Conservation (phyloP, 768 basidiomycete genomes). For the Suillus sp. region DNA sequence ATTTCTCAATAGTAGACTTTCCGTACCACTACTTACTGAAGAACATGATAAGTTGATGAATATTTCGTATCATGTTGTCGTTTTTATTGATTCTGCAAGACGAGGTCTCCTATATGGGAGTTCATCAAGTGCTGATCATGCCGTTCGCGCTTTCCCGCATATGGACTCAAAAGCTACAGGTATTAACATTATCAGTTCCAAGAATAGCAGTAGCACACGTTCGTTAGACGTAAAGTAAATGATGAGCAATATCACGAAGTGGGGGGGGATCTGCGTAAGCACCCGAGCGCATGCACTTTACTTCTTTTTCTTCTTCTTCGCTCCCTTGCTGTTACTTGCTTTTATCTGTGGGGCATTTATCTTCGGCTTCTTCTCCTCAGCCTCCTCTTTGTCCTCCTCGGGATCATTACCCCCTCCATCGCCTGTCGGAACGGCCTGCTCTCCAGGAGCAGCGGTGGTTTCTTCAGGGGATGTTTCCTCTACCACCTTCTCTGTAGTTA, state of each 20-base stretch:
- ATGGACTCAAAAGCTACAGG: neutral
- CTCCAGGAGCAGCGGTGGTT: slow-evolving; percentile 4
- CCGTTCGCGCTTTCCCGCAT: neutral
- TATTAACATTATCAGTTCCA: neutral
- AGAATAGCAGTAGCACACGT: slow-evolving; percentile 1
- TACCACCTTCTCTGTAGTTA: neutral
- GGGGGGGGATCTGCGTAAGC: neutral
- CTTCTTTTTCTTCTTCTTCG: slow-evolving; percentile 21
- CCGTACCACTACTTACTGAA: neutral
- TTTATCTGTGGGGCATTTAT: slow-evolving; percentile 5
- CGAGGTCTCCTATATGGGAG: neutral
- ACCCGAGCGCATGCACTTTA: slow-evolving; percentile 2
- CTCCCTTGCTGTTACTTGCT: neutral
- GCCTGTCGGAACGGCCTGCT: neutral
- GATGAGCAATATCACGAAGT: neutral
- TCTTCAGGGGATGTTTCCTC: neutral
- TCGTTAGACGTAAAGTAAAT: slow-evolving; percentile 2
- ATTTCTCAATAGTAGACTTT: no score
- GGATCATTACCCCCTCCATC: slow-evolving; percentile 11
- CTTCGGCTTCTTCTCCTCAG: slow-evolving; percentile 4
- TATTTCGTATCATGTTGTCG: neutral
- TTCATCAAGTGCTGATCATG: neutral
- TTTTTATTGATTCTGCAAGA: neutral
- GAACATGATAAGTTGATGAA: neutral
- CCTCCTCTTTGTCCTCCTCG: slow-evolving; percentile 6